A percentile compares a stretch with the other conserved stretches of the same genome.
These are phyloP conservation scores for Exophiala alcalophila DNA, from an alignment of 2,329 filamentous ascomycete species.

Conservation along the genomic window DNA sequence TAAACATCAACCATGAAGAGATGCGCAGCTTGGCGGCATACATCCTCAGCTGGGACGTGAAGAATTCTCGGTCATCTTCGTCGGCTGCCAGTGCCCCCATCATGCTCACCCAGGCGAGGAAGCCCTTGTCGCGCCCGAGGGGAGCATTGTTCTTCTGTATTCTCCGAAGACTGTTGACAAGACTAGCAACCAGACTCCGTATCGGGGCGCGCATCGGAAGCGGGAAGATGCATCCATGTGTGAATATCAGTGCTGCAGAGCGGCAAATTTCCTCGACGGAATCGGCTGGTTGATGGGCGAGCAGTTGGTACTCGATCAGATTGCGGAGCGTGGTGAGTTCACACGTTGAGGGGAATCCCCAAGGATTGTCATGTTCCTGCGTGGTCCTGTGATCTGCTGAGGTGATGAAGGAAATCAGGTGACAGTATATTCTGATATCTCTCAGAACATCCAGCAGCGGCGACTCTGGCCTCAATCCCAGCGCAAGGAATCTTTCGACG, in stretches of 20 bases:
- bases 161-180: background rate
- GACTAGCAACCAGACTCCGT: background rate
- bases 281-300: background rate
- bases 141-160: background rate
- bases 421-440: constrained; percentile 1
- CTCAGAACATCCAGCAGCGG: background rate
- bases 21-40: background rate
- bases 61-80: background rate
- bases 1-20: background rate
- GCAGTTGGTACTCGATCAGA: constrained; percentile 5
- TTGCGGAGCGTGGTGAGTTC: constrained; percentile 3
- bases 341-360: background rate
- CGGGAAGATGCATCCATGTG: constrained; percentile 2
- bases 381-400: no score
- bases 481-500: background rate
- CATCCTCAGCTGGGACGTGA: background rate
- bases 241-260: constrained; percentile 4
- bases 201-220: background rate
- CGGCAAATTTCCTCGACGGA: background rate
- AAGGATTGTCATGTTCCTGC: no score
- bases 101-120: constrained; percentile 1
- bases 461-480: no score
- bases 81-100: constrained; percentile 6
- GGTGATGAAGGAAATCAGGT: background rate
- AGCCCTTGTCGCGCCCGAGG: background rate